Base-by-base conservation (phyloP, 139 green algal species). In the Tetradesmus lagerheimii region DNA sequence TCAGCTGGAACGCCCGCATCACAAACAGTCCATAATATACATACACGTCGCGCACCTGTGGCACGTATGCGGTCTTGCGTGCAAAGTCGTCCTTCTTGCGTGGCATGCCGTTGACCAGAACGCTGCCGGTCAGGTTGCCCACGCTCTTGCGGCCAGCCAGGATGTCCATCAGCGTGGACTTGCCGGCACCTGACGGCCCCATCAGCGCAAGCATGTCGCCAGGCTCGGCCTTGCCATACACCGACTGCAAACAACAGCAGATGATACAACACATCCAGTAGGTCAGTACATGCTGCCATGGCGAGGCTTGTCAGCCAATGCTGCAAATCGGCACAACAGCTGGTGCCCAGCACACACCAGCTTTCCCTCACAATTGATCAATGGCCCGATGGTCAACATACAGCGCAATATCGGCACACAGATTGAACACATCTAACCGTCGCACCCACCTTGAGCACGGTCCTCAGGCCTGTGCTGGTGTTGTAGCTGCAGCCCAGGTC, bases 91-190 rank as follows among this genome's bases (percentile, higher is more conserved):
- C 83, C 47, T 88, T 80, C 29, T 90, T 86, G 4, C 71, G 74
- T 9, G 86, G 93, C 38, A 34, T 20, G 18, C 93, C 93, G 83
- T 98, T 96, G 66, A 98, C 82, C 25, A 95, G 89, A 31, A 97
- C 86, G 0, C 71, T 15, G 1, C 96, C 96, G 20, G 75, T 94
- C 37, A 93, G 85, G n/a, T 80, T 80, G 2, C 94, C 94, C 37
- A 93, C 89, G 23, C 71, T 90, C 83, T 96, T 96, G 50, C 93
- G 81, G 38, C 90, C 92, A 15, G 92, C 89, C 57, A 95, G 75
- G 39, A 96, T 94, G 90, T 96, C 93, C 92, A 96, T 90, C 76
- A 96, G 83, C 3, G 92, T 95, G 18, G 79, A 91, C 85, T 96
- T 89, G 16, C 85, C 85, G 1, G 85, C 85, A 89, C 85, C 87